These are phyloP conservation scores for Chenopodium quinoa DNA, from an alignment of 148 eudicot genomes.

Conservation along the genomic window DNA sequence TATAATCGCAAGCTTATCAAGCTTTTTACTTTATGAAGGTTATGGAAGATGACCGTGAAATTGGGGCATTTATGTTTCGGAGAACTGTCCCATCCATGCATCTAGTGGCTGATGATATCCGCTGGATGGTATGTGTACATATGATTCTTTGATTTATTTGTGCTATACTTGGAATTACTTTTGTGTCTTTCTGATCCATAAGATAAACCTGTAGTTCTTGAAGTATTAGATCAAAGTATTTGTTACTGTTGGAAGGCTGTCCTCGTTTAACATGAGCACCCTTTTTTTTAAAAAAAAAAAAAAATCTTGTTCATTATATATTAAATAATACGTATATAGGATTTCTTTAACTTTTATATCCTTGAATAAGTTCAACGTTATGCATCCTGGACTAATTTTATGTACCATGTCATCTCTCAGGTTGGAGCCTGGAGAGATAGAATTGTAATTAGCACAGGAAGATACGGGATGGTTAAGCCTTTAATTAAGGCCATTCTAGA, in stretches of 20 bases:
- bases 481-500: slow-evolving; percentile 78
- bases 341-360: neutral
- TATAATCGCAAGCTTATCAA: slow-evolving; percentile 6
- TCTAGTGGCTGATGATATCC: slow-evolving; percentile 79
- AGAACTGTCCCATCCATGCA: slow-evolving; percentile 96
- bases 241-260: neutral
- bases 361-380: neutral
- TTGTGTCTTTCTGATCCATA: neutral
- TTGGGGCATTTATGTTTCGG: slow-evolving; percentile 97
- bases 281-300: too few relatives aligned
- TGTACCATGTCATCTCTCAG: slow-evolving; percentile 33
- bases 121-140: slow-evolving; percentile 68
- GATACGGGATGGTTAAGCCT: slow-evolving; percentile 59
- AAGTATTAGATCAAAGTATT: too few relatives aligned
- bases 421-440: slow-evolving; percentile 98
- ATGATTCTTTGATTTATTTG: neutral
- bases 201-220: neutral
- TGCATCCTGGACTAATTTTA: neutral
- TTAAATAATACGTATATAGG: neutral
- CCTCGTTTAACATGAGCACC: neutral
- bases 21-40: slow-evolving; percentile 48
- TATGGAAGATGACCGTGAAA: slow-evolving; percentile 99
- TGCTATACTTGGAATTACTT: neutral
- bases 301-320: neutral
- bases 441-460: slow-evolving; percentile 73